Conservation (phyloP, 352 stramenopile species). For the Phytophthora aleatoria region DNA sequence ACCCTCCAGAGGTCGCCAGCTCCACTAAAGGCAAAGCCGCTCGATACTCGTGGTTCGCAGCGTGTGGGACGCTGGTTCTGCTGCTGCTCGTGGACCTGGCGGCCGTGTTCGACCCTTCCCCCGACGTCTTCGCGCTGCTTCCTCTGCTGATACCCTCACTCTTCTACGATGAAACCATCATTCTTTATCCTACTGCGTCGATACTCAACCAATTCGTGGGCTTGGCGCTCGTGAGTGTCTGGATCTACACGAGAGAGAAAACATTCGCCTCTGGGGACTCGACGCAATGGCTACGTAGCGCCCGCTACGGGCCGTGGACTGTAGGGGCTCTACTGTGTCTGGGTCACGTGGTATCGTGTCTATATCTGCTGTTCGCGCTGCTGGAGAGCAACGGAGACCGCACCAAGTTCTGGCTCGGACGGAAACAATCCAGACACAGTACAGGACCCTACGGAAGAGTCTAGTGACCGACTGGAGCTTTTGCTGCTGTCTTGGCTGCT, state of each 20-base stretch:
- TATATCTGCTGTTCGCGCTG: conserved; percentile 75
- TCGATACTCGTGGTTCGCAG: conserved; percentile 52
- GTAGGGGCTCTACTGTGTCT: conserved; percentile 44
- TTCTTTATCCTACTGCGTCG: conserved; percentile 34
- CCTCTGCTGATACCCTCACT: conserved; percentile 21
- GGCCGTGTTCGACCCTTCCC: conserved; percentile 34
- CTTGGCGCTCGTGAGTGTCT: conserved; percentile 45
- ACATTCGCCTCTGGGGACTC: conserved; percentile 17
- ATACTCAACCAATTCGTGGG: conserved; percentile 57
- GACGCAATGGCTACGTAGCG: conserved; percentile 13
- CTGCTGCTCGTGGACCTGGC: conserved; percentile 71
- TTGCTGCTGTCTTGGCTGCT: conserved; percentile 21
- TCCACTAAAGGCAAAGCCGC: not conserved
- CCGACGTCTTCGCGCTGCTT: conserved; percentile 48
- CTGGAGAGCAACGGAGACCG: conserved; percentile 72
- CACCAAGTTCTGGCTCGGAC: conserved; percentile 72
- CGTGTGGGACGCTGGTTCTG: conserved; percentile 42
- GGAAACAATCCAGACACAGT: conserved; percentile 19
- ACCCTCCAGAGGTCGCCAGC: conserved; percentile 2
- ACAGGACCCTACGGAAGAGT: conserved; percentile 26
- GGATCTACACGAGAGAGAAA: conserved; percentile 62
- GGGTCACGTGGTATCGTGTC: conserved; percentile 63
- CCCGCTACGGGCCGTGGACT: conserved; percentile 29
- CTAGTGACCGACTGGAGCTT: conserved; percentile 13
- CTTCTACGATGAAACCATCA: conserved; percentile 21